Base-by-base conservation (phyloP, 306 rosid genomes). In the Pueraria montana region DNA sequence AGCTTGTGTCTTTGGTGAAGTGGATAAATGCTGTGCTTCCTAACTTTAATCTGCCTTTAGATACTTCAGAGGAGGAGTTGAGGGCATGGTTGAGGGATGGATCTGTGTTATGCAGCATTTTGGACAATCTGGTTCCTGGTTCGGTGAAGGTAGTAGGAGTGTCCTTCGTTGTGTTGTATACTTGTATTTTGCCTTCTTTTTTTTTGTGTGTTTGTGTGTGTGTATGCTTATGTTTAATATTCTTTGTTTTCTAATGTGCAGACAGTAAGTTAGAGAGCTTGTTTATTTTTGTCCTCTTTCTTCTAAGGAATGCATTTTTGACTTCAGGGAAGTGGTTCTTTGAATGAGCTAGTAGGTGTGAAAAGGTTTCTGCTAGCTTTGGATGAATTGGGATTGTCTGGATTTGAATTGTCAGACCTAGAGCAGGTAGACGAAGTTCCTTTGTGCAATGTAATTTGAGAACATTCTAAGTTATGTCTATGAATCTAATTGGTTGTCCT, bases 1-100 rank as follows among this genome's bases (percentile, higher is more conserved):
- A 49, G 80, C 86, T 80, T 62, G 74, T 72, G 36, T 81, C 93
- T 61, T 69, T 96, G 80, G 87, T 96, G 89, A 89, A 89, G 77
- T 94, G 99, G 98, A 87, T 96, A 74, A 89, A 94, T 89, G 81
- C 56, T 24, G 84, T 90, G 85, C 89, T 96, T 82, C 99, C 99
- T 49, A 83, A 90, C 80, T 59, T 91, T 62, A 89, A 88, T 84
- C 79, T 96, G 77, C 93, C 97, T 24, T 66, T 72, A 82, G 97
- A 90, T 72, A 90, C 92, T 84, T 89, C 99, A 8, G 92, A 82
- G 86, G 96, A 92, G 83, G 97, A 96, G 61, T 69, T 96, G 72
- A 91, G 97, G 82, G 83, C 42, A 26, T 89, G 88, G 84, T 84
- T 96, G 88, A 80, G 76, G 76, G 97, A 96, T 90, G 99, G 99